These are phyloP conservation scores for Globisporangium mamillatum DNA, from an alignment of 352 stramenopile genomes.

Conservation along the genomic window DNA sequence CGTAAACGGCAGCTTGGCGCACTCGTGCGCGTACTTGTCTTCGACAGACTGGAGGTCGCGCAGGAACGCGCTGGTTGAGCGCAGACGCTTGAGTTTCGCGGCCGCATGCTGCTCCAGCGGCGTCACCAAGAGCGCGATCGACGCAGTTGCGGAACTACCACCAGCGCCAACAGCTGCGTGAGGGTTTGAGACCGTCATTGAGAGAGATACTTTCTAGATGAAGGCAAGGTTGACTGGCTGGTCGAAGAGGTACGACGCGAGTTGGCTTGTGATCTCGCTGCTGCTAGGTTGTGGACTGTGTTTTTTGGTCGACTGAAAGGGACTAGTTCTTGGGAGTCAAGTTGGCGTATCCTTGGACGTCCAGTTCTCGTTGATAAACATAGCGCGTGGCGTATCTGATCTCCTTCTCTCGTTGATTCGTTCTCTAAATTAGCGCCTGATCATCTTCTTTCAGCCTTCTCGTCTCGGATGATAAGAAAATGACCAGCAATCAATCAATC, in stretches of 20 bases:
- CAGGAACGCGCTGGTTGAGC: slow-evolving; percentile 25
- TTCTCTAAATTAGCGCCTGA: not conserved
- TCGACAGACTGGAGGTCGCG: slow-evolving; percentile 30
- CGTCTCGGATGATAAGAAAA: not conserved
- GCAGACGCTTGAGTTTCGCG: slow-evolving; percentile 29
- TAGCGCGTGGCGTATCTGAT: not conserved
- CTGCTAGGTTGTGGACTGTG: not conserved
- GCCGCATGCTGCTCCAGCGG: slow-evolving; percentile 34
- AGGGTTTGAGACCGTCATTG: slow-evolving; percentile 3
- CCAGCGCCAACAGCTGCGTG: not conserved
- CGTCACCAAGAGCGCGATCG: not conserved
- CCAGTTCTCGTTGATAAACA: not conserved
- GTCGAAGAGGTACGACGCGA: not conserved
- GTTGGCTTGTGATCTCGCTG: not conserved
- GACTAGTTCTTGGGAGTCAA: not conserved
- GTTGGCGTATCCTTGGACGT: not conserved
- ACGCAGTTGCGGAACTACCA: not conserved
- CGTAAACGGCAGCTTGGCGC: slow-evolving; percentile 26
- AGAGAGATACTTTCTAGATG: not conserved
- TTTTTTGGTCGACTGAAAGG: not conserved
- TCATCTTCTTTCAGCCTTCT: not conserved
- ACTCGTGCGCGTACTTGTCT: slow-evolving; percentile 35
- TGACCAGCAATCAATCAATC: not conserved
- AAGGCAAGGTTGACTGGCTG: not conserved
- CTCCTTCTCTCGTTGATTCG: not conserved